Conservation (phyloP, 306 rosid genomes). For the Amphicarpaea edgeworthii region DNA sequence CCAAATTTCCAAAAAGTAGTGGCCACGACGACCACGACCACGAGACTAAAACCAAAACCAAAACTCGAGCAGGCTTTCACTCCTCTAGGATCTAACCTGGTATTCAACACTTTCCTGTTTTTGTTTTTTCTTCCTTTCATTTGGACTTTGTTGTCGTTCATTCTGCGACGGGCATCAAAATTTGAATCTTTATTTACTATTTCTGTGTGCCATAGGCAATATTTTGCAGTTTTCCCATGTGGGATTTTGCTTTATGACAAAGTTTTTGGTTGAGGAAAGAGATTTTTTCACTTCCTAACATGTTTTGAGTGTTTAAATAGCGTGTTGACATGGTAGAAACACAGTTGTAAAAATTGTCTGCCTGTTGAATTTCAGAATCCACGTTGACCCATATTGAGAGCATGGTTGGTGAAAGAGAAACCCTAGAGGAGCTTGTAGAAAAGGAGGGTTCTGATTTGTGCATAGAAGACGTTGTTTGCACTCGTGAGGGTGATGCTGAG, state of each 20-base stretch:
- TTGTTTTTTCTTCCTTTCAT: background rate
- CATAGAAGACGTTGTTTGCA: conserved; percentile 77
- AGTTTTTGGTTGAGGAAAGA: background rate
- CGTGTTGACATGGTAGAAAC: conserved; percentile 61
- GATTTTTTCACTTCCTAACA: background rate
- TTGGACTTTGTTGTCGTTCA: background rate
- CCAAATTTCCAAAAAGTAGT: background rate
- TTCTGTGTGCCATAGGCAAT: conserved; percentile 18
- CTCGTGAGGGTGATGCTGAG: conserved; percentile 47
- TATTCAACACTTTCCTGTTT: conserved; percentile 37
- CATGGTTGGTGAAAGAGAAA: conserved; percentile 50
- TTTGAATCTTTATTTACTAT: conserved; percentile 33
- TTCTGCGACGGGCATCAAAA: conserved; percentile 12
- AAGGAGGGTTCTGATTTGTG: conserved; percentile 67
- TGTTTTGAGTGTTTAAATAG: conserved; percentile 48
- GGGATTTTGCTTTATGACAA: conserved; percentile 45
- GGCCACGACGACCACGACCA: background rate
- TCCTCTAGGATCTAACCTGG: conserved; percentile 63
- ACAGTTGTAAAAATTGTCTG: conserved; percentile 47
- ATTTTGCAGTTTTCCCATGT: conserved; percentile 40
- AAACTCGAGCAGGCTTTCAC: conserved; percentile 32
- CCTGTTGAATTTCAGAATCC: conserved; percentile 53
- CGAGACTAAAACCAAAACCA: conserved; percentile 7
- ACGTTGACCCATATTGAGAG: conserved; percentile 48
- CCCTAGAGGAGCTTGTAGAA: conserved; percentile 44